A percentile compares a stretch with the other conserved stretches of the same genome.
phyloP scores from a whole-genome alignment of 495 filamentous ascomycete genomes.

The Bryoglossum gracile region DNA sequence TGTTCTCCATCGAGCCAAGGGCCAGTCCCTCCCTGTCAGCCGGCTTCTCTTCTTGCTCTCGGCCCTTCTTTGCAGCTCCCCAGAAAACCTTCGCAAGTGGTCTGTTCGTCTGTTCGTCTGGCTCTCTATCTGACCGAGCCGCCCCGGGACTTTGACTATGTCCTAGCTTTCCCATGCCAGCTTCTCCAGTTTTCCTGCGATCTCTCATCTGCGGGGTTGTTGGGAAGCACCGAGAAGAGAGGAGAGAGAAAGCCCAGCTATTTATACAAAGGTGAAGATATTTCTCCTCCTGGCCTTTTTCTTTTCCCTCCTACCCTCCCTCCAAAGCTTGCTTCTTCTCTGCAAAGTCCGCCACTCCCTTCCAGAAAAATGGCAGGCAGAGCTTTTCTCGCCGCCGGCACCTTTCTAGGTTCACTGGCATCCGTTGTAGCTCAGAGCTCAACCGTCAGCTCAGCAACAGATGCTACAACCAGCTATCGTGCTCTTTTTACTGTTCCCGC shows the following conservation, averaged over 20 bases:
- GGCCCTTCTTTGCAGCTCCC: neutral
- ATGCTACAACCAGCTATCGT: constrained; percentile 12
- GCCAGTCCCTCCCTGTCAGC: neutral
- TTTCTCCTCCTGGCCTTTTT: too few species aligned
- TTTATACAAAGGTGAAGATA: too few species aligned
- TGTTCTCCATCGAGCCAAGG: neutral
- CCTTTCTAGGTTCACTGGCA: neutral
- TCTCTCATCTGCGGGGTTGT: neutral
- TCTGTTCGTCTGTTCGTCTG: neutral
- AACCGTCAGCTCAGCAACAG: neutral
- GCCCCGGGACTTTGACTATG: too few species aligned
- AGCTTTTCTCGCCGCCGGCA: constrained; percentile 1
- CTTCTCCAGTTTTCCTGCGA: too few species aligned
- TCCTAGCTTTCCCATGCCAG: too few species aligned
- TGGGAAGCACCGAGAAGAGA: too few species aligned
- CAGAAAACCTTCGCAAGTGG: neutral
- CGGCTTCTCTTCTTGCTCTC: neutral
- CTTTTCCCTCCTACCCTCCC: too few species aligned
- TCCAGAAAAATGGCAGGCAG: constrained; percentile 3
- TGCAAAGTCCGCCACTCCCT: too few species aligned
- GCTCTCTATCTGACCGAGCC: neutral
- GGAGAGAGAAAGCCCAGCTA: too few species aligned
- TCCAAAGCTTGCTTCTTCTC: too few species aligned
- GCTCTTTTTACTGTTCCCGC: constrained; percentile 50
- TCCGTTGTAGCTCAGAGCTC: too few species aligned